These are phyloP conservation scores for Penicillium sp. DNA, from an alignment of 2,329 filamentous ascomycete genomes.

Conservation along the genomic window DNA sequence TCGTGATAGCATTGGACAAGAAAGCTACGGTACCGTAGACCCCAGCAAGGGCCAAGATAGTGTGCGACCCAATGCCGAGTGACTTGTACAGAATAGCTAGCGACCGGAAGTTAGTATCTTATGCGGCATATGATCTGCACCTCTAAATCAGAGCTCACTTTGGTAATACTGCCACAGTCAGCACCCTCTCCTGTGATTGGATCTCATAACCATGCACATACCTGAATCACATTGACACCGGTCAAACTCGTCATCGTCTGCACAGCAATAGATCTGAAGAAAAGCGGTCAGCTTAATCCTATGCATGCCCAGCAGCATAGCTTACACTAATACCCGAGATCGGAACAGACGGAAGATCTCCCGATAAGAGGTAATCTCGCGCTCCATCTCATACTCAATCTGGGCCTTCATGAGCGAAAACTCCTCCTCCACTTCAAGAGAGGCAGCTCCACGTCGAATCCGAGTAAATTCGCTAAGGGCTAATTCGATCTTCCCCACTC, in stretches of 20 bases:
- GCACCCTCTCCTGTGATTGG: background rate
- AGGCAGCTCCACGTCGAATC: slow-evolving; percentile 49
- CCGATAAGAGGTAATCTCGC: slow-evolving; percentile 53
- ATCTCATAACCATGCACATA: slow-evolving; percentile 15
- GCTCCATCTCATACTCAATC: slow-evolving; percentile 59
- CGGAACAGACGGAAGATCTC: slow-evolving; percentile 56
- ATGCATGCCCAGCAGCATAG: slow-evolving; percentile 3
- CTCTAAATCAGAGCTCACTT: slow-evolving; percentile 19
- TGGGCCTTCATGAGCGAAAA: slow-evolving; percentile 56
- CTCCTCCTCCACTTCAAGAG: slow-evolving; percentile 50
- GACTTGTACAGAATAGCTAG: slow-evolving; percentile 56
- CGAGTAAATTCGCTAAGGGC: slow-evolving; percentile 51
- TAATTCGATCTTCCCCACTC: slow-evolving; percentile 50
- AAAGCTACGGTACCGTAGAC: slow-evolving; percentile 58
- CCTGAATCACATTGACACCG: slow-evolving; percentile 59
- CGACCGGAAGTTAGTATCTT: background rate
- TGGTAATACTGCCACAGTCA: slow-evolving; percentile 30
- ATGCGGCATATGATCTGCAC: background rate
- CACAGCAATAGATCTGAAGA: slow-evolving; percentile 50
- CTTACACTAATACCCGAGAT: slow-evolving; percentile 52
- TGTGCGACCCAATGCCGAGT: slow-evolving; percentile 52
- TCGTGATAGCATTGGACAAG: slow-evolving; percentile 53
- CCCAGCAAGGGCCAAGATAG: slow-evolving; percentile 55
- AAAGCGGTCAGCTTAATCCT: slow-evolving; percentile 9
- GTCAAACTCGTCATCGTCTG: slow-evolving; percentile 60